Evolutionary conservation across 2,329 filamentous ascomycete genomes (phyloP), one percentile per base, ranked within the genome.

Genomic region (Fusarium sp.): DNA sequence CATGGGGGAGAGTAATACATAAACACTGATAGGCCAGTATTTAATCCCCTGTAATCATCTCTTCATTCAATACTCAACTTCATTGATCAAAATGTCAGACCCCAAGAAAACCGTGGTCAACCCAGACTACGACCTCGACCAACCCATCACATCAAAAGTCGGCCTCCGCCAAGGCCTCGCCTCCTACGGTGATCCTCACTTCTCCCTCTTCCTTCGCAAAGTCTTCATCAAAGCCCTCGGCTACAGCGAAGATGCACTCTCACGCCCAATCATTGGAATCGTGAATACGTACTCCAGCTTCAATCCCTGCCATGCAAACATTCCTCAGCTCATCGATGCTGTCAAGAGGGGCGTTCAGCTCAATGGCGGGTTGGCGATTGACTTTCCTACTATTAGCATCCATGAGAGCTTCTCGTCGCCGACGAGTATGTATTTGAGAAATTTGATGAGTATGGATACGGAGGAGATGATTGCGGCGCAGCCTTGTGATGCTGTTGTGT

Each of bases 371-470:
- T 80, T 94, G 33, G 90, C 92, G 0, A 86, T 94, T 28, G 91
- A 94, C 42, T 94, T 94, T 72, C 92, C 92, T 0, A 94, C 92
- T 0, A 93, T 94, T 61, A 93, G 90, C 70, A 78, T 94, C 2
- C 90, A 92, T 73, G 92, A 94, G 84, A 88, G 85, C 6, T 94
- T 94, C 78, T 86, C 92, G 0, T 84, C 87, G 49, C 92, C 92
- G 5, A 94, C 92, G 9, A 93, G 91, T 82, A 94, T 94, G 92
- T 94, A 90, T 62, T 78, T 94, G 53, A 82, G 92, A 37, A 94
- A 94, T 72, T 77, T 94, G 64, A 94, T 94, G 92, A 91, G 90
- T 73, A 93, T 94, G 90, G 92, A 94, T 77, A 94, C 92, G 0
- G 92, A 94, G 79, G 92, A 94, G 83, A 94, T 94, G 92, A 90